Conservation (phyloP, 108 stramenopile species). For the Cyclotella cryptica region DNA sequence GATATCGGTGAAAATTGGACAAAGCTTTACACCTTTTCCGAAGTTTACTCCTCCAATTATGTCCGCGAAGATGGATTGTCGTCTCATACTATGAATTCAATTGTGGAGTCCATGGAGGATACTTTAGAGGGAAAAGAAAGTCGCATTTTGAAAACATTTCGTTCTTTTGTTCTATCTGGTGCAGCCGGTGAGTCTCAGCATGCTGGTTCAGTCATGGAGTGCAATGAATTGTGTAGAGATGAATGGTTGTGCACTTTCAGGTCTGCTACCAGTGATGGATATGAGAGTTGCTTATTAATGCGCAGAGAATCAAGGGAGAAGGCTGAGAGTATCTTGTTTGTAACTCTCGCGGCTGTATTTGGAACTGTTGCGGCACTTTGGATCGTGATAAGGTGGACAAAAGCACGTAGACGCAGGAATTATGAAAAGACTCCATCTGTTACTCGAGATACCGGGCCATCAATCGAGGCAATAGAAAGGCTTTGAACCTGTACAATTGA, state of each 20-base stretch:
- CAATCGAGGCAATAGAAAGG: background rate
- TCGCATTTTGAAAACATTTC: slow-evolving; percentile 29
- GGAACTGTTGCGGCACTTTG: slow-evolving; percentile 12
- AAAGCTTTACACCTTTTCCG: slow-evolving; percentile 55
- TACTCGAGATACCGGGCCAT: background rate
- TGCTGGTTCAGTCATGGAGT: slow-evolving; percentile 17
- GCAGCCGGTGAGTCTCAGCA: slow-evolving; percentile 19
- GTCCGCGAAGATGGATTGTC: slow-evolving; percentile 35
- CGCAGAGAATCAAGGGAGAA: background rate
- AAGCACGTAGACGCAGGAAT: slow-evolving; percentile 9
- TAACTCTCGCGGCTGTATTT: slow-evolving; percentile 10
- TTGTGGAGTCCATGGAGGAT: slow-evolving; percentile 45
- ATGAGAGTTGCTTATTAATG: slow-evolving; percentile 29
- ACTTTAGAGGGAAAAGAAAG: slow-evolving; percentile 16
- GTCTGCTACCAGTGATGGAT: slow-evolving; percentile 31
- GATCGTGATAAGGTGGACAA: slow-evolving; percentile 17
- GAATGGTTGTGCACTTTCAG: slow-evolving; percentile 47
- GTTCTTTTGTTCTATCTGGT: slow-evolving; percentile 29
- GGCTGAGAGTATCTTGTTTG: background rate
- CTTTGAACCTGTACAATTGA: background rate
- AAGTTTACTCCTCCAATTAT: slow-evolving; percentile 27
- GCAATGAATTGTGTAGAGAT: slow-evolving; percentile 37
- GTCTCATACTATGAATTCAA: slow-evolving; percentile 30
- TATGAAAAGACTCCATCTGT: slow-evolving; percentile 28
- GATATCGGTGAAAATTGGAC: slow-evolving; percentile 29